Evolutionary conservation across 306 rosid genomes (phyloP).

Genomic region (Inga oerstediana): DNA sequence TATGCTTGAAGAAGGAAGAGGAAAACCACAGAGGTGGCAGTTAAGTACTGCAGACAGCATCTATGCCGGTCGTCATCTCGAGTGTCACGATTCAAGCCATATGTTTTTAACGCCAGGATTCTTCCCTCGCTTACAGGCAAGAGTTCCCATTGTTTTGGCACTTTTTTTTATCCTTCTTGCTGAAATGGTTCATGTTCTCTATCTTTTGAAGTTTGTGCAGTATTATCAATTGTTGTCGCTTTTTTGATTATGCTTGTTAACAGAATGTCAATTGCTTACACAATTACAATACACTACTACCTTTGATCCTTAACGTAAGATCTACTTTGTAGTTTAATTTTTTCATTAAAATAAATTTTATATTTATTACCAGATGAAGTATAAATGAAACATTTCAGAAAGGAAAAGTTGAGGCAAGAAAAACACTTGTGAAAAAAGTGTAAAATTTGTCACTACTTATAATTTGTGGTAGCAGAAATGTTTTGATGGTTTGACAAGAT

Average conservation of each 20-base stretch:
- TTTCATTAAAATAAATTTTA: no score
- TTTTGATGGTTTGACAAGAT: background rate
- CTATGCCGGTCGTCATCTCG: conserved; percentile 82
- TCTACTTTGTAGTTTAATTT: no score
- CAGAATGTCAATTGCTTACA: background rate
- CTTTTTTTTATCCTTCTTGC: background rate
- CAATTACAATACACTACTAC: background rate
- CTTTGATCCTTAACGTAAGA: no score
- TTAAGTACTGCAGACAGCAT: conserved; percentile 58
- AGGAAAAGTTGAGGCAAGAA: background rate
- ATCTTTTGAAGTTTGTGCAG: background rate
- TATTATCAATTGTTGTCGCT: background rate
- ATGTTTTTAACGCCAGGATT: conserved; percentile 89
- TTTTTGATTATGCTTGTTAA: conserved; percentile 15
- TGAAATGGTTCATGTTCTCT: background rate
- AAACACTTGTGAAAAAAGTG: background rate
- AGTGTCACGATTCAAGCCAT: conserved; percentile 96
- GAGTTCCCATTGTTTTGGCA: conserved; percentile 15
- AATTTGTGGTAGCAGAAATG: background rate
- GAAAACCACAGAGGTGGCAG: conserved; percentile 82
- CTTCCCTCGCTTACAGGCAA: conserved; percentile 93
- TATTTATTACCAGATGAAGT: no score
- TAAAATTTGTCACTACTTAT: background rate
- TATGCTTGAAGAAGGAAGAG: conserved; percentile 92
- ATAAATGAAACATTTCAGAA: conserved; percentile 2